Conservation (phyloP, 2,329 filamentous ascomycete species). For the Xylaria sp. region DNA sequence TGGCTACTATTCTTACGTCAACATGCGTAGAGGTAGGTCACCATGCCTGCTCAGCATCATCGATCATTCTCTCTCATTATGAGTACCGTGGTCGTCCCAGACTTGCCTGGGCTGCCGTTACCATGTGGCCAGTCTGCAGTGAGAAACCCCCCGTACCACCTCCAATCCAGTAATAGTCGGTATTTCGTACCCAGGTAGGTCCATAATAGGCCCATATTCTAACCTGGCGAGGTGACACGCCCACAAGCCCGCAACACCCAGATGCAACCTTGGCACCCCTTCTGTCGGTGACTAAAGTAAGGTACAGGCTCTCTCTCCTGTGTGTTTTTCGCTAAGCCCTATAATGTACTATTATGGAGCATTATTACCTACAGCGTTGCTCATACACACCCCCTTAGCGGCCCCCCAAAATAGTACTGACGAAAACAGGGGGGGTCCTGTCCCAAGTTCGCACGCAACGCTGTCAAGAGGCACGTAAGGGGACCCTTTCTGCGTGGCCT, state of each 20-base stretch:
- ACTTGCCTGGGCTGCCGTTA: not conserved
- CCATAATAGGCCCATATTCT: not conserved
- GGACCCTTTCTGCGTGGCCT: not conserved
- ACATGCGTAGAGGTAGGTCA: not conserved
- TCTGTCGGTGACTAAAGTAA: conserved; percentile 14
- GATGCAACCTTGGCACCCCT: not conserved
- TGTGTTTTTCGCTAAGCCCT: conserved; percentile 19
- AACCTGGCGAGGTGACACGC: no score
- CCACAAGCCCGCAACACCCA: no score
- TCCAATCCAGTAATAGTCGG: not conserved
- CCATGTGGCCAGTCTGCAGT: not conserved
- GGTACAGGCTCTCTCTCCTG: conserved; percentile 8
- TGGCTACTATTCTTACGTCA: not conserved
- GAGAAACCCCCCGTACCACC: not conserved
- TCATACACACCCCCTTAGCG: not conserved
- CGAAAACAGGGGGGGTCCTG: not conserved
- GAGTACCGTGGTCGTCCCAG: not conserved
- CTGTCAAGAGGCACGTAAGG: conserved; percentile 12
- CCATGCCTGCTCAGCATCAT: no score
- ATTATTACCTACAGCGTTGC: not conserved
- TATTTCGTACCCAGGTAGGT: not conserved
- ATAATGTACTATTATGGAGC: conserved; percentile 10
- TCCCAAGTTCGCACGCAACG: conserved; percentile 10
- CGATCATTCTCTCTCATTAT: not conserved
- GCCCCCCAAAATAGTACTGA: conserved; percentile 26